Evolutionary conservation across 169 alveolate species (phyloP).

Genomic region (Eimeria praecox): DNA sequence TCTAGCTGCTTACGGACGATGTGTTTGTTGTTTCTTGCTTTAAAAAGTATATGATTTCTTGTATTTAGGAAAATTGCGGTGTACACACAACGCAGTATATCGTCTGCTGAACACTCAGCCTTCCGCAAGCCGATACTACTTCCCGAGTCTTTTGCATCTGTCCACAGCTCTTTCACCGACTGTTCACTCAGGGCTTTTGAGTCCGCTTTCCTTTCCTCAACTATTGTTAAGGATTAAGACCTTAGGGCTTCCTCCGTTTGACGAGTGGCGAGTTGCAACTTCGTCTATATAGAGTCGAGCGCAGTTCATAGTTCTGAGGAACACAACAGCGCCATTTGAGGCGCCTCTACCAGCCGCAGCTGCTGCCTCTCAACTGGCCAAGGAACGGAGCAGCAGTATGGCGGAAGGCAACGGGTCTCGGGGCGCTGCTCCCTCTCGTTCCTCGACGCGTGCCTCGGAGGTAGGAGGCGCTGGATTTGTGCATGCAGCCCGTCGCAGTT

Average conservation of each 20-base stretch:
- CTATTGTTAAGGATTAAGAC: not conserved
- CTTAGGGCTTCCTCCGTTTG: not conserved
- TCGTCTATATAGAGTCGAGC: not conserved
- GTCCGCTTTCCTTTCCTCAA: not conserved
- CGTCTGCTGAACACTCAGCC: not conserved
- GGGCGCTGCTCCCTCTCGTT: conserved; percentile 30
- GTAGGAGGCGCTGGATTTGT: not conserved
- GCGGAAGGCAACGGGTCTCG: conserved; percentile 13
- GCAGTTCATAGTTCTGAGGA: not conserved
- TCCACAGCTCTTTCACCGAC: not conserved
- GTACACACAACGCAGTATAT: not conserved
- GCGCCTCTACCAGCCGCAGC: not conserved
- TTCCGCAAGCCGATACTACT: not conserved
- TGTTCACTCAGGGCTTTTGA: not conserved
- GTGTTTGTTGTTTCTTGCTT: no score
- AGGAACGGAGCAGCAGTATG: not conserved
- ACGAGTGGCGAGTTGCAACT: not conserved
- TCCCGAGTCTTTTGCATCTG: not conserved
- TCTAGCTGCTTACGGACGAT: not conserved
- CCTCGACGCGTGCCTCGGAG: not conserved
- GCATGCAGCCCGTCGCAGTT: conserved; percentile 8
- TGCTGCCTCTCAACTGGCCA: not conserved
- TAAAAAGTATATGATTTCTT: not conserved
- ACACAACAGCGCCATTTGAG: not conserved
- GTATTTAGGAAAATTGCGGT: not conserved